Conservation (phyloP, 23 red algal species). For the Gracilaria caudata region DNA sequence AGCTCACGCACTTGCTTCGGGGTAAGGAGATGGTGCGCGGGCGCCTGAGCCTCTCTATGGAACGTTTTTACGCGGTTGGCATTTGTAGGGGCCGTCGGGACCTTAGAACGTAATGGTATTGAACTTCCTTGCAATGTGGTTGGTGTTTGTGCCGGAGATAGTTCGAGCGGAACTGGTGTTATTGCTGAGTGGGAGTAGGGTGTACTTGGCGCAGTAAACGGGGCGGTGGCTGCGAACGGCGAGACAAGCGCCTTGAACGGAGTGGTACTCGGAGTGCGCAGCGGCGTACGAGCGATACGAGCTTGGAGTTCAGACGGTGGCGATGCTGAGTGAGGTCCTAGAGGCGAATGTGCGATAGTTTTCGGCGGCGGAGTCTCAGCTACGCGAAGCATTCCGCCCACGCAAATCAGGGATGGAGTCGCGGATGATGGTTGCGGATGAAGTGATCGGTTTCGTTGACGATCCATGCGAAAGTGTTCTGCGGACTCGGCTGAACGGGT, state of each 20-base stretch:
- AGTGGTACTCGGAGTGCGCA: neutral
- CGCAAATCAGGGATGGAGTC: conserved; percentile 34
- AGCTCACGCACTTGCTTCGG: conserved; percentile 67
- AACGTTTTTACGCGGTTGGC: neutral
- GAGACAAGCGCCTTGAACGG: conserved; percentile 5
- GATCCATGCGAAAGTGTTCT: neutral
- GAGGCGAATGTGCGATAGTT: neutral
- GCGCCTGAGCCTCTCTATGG: neutral
- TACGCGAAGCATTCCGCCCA: conserved; percentile 57
- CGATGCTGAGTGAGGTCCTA: neutral
- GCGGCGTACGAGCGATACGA: neutral
- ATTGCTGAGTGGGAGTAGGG: neutral
- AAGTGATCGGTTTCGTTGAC: neutral
- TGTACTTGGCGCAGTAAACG: conserved; percentile 11
- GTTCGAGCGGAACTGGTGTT: conserved; percentile 3
- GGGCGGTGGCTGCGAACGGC: neutral
- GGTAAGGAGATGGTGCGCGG: neutral
- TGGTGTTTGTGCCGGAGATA: neutral
- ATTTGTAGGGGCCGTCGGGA: neutral
- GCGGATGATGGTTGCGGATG: neutral
- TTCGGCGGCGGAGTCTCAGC: neutral
- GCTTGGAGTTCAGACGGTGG: too few species aligned
- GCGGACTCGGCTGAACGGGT: neutral
- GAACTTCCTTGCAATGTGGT: neutral
- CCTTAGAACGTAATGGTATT: neutral